Conservation (phyloP, 768 basidiomycete genomes). For the Rhodotorula diobovata region DNA sequence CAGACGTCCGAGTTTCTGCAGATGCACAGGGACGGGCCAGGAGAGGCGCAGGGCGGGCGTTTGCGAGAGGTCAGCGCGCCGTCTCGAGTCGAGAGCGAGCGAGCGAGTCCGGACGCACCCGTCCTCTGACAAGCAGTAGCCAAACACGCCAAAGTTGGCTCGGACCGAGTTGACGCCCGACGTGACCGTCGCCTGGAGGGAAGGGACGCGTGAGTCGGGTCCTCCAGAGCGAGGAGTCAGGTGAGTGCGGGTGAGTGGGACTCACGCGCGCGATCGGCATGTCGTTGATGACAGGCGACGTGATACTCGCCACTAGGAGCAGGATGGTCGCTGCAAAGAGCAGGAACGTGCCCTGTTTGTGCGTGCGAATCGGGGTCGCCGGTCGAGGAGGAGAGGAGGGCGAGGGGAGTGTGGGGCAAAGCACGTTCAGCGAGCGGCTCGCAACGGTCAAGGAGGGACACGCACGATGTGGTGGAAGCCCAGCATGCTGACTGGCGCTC, state of each 20-base stretch:
- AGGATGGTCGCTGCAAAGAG: slow-evolving; percentile 20
- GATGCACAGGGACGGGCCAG: background rate
- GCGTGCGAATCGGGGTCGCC: too few relatives aligned
- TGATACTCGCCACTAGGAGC: slow-evolving; percentile 19
- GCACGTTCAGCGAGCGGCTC: too few relatives aligned
- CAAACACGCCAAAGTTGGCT: slow-evolving; percentile 20
- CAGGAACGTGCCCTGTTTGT: slow-evolving; percentile 12
- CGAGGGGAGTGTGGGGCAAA: too few relatives aligned
- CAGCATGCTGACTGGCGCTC: slow-evolving; percentile 1
- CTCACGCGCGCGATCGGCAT: slow-evolving; percentile 13
- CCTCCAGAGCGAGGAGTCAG: background rate
- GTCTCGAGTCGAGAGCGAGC: too few relatives aligned
- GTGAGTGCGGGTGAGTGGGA: background rate
- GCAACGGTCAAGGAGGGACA: too few relatives aligned
- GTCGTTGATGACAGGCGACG: slow-evolving; percentile 12
- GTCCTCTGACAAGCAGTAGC: slow-evolving; percentile 9
- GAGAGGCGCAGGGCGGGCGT: too few relatives aligned
- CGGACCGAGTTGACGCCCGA: background rate
- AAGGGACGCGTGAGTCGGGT: background rate
- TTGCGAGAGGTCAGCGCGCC: too few relatives aligned
- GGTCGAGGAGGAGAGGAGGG: background rate
- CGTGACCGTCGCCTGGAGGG: background rate
- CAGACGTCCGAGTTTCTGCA: slow-evolving; percentile 15
- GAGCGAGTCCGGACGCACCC: background rate
- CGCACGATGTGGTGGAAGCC: slow-evolving; percentile 26